These are phyloP conservation scores for Moesziomyces antarcticus DNA, from an alignment of 1,284 basidiomycete genomes.

Conservation along the genomic window DNA sequence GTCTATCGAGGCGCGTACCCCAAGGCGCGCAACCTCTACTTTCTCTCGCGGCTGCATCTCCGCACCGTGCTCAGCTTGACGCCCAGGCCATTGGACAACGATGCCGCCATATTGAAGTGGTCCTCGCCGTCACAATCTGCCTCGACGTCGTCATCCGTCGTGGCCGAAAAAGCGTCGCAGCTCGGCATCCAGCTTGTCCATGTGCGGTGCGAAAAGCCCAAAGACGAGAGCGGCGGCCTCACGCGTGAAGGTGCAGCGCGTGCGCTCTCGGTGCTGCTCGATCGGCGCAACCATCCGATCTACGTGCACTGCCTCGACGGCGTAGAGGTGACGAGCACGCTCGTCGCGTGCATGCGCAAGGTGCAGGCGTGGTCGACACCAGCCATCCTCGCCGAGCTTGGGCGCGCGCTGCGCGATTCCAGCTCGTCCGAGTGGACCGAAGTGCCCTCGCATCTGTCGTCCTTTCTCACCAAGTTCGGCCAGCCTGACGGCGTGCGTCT, in stretches of 20 bases:
- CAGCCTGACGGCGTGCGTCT: slow-evolving; percentile 59
- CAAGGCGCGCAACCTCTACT: slow-evolving; percentile 59
- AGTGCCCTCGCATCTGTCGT: slow-evolving; percentile 51
- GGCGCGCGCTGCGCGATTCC: slow-evolving; percentile 50
- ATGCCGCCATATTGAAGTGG: slow-evolving; percentile 51
- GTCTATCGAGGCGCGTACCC: slow-evolving; percentile 66
- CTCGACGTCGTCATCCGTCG: background rate
- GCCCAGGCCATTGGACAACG: slow-evolving; percentile 60
- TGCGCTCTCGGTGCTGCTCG: slow-evolving; percentile 55
- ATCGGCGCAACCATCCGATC: slow-evolving; percentile 58
- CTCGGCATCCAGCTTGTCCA: slow-evolving; percentile 49
- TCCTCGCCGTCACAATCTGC: slow-evolving; percentile 17
- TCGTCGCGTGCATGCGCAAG: slow-evolving; percentile 62
- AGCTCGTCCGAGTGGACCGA: slow-evolving; percentile 49
- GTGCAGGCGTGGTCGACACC: slow-evolving; percentile 60
- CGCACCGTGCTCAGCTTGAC: slow-evolving; percentile 64
- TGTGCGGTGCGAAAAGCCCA: slow-evolving; percentile 62
- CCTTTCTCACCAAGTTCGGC: slow-evolving; percentile 61
- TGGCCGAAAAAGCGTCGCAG: slow-evolving; percentile 4
- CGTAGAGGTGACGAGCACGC: slow-evolving; percentile 58
- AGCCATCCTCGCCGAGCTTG: slow-evolving; percentile 55
- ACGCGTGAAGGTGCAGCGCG: slow-evolving; percentile 57
- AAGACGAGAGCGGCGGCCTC: slow-evolving; percentile 63
- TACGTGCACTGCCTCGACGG: slow-evolving; percentile 67
- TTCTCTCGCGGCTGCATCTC: slow-evolving; percentile 59